Evolutionary conservation across 1,284 basidiomycete species (phyloP), one percentile per base, ranked within the genome.

Genomic region (Athelia sp.): DNA sequence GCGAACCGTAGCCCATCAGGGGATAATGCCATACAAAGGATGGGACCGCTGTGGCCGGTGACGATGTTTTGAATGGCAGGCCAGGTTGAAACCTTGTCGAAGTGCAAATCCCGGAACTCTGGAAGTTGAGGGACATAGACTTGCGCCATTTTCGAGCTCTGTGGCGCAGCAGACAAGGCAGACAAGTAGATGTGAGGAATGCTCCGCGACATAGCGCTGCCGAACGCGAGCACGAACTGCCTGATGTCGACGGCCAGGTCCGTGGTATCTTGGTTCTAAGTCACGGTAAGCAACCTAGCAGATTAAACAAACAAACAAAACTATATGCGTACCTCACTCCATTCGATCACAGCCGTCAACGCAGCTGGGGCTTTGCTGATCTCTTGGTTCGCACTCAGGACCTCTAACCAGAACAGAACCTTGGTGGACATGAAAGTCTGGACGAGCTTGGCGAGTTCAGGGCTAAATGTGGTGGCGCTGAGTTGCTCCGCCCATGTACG

Each of bases 391-490:
- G 55, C 4, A 45, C 55, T 58, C 15, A 51, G 15, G 11, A 52
- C 55, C 32, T 58, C 56, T 15, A 58, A 26, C 56, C 56, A 58
- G 31, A 42, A 56, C 15, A 58, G 48, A n/a, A 56, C 29, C 11
- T 49, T 48, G 4, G 32, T 19, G n/a, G 29, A 18, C 15, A 58
- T 18, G 19, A 56, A 53, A 8, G 19, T 26, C 34, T 15, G 15
- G 26, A 50, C 29, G 17, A 18, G 14, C 19, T 44, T 18, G 10
- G 34, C 21, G 3, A 46, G 2, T 10, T 31, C 6, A 14, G 13
- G 15, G 18, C 36, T 31, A 9, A n/a, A 10, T 8, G 21, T 1
- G 11, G 50, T 32, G 23, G 31, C 24, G 11, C 23, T 15, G 22
- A 58, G 45, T 40, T 58, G 56, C n/a, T 46, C 26, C 8, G 47